These are phyloP conservation scores for Calonectria montana DNA, from an alignment of 2,329 filamentous ascomycete genomes.

Conservation along the genomic window DNA sequence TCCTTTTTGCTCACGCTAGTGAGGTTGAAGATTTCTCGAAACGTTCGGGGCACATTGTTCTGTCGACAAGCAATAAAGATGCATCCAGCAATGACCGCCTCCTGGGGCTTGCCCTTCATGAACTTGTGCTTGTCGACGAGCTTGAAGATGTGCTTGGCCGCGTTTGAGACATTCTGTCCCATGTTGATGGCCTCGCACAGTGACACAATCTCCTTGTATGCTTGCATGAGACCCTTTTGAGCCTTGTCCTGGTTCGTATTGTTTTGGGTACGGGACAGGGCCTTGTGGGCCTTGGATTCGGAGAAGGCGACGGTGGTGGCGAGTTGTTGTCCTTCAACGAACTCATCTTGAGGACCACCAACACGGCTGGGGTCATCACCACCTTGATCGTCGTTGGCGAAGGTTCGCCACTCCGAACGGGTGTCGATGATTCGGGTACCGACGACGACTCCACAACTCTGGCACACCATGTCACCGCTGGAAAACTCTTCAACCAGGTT, in stretches of 20 bases:
- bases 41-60: slow-evolving; percentile 86
- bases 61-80: slow-evolving; percentile 98
- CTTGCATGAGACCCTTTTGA: slow-evolving; percentile 83
- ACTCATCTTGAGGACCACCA: slow-evolving; percentile 89
- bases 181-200: slow-evolving; percentile 89
- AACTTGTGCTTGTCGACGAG: slow-evolving; percentile 91
- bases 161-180: slow-evolving; percentile 83
- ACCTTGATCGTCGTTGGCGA: slow-evolving; percentile 97
- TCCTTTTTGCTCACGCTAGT: slow-evolving; percentile 98
- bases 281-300: slow-evolving; percentile 76
- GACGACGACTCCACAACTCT: slow-evolving; percentile 89
- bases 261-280: slow-evolving; percentile 86
- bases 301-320: slow-evolving; percentile 89
- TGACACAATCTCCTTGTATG: slow-evolving; percentile 89
- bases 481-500: slow-evolving; percentile 94
- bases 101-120: slow-evolving; percentile 95
- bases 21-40: slow-evolving; percentile 92
- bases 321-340: slow-evolving; percentile 90
- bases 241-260: slow-evolving; percentile 86
- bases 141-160: slow-evolving; percentile 96
- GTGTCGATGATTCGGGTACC: slow-evolving; percentile 94
- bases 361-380: slow-evolving; percentile 98
- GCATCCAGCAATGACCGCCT: slow-evolving; percentile 93
- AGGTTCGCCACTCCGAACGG: slow-evolving; percentile 98
- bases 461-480: slow-evolving; percentile 92